Base-by-base conservation (phyloP, 148 eudicot genomes). In the Vaccinium darrowii region DNA sequence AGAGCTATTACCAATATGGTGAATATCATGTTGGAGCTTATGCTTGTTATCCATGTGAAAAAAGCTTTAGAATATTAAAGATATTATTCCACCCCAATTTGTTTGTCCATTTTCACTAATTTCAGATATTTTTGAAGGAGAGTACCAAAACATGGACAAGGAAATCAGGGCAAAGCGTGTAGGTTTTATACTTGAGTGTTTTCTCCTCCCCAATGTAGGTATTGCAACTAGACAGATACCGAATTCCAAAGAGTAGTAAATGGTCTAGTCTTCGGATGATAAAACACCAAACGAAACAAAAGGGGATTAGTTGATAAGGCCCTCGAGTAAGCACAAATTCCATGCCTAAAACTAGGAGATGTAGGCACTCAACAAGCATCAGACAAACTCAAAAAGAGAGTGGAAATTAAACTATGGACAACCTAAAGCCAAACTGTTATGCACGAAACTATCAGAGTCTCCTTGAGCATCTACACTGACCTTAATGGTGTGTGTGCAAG, bases 401-500 rank as follows among this genome's bases (percentile, higher is more conserved):
- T 30, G 33, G 33, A 30, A 30, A 30, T 30, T 30, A 30, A 30
- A 30, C 1, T 0, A 30, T 30, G 33, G 33, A 30, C 33, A 30
- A 30, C 33, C 0, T 30, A 30, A 30, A 30, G 33, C 33, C 33
- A 30, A 30, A 30, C 1, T 52, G 56, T 51, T 3, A 25, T 2
- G 23, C 11, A 78, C 27, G n/a, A 54, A 78, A 52, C 11, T 43
- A 67, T 8, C 16, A 1, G 4, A 13, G 18, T 50, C 71, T 30
- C 36, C 36, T 27, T 4, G 19, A 67, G 25, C 50, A 71, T 69
- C 30, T n/a, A 8, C n/a, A 47, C 87, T 84, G 75, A 90, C 94
- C 90, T 86, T 90, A 69, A 75, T 88, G 73, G 85, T 78, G 56
- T 67, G 89, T 65, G 36, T 43, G 80, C 94, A 88, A 47, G 73